A percentile compares a stretch with the other conserved stretches of the same genome.
Conservation (phyloP, 1,284 basidiomycete genomes). For the Malassezia equina region DNA sequence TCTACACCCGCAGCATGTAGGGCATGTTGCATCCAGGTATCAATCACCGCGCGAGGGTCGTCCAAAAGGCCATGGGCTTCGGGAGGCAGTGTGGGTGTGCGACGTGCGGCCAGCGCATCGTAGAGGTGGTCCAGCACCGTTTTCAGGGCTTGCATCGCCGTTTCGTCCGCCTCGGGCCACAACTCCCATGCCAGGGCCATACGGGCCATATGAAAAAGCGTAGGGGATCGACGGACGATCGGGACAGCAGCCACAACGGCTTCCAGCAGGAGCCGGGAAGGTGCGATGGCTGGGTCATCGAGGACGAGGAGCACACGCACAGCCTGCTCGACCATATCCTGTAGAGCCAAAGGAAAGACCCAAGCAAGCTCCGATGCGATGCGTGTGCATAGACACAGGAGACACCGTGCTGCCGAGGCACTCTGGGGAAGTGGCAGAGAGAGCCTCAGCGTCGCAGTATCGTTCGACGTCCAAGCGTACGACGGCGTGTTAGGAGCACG, state of each 20-base stretch:
- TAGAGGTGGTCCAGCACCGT: neutral
- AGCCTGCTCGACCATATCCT: slow-evolving; percentile 8
- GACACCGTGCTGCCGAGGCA: neutral
- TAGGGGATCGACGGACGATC: neutral
- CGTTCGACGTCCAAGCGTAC: neutral
- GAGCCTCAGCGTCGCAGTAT: neutral
- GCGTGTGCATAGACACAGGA: slow-evolving; percentile 1
- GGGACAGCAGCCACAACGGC: neutral
- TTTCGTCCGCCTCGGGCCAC: neutral
- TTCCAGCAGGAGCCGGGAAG: neutral
- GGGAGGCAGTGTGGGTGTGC: neutral
- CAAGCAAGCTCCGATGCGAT: slow-evolving; percentile 9
- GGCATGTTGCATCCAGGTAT: neutral
- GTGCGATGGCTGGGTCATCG: neutral
- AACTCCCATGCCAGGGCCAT: neutral
- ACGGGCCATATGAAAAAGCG: neutral
- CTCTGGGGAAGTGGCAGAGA: neutral
- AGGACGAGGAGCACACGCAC: slow-evolving; percentile 3
- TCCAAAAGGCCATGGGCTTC: neutral
- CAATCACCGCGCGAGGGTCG: neutral
- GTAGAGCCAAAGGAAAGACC: slow-evolving; percentile 9
- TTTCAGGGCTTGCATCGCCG: neutral
- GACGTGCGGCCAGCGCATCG: neutral
- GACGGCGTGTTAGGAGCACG: neutral
- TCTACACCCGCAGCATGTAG: neutral